phyloP scores from a whole-genome alignment of 2,329 filamentous ascomycete genomes.

The Sporothrix globosa region DNA sequence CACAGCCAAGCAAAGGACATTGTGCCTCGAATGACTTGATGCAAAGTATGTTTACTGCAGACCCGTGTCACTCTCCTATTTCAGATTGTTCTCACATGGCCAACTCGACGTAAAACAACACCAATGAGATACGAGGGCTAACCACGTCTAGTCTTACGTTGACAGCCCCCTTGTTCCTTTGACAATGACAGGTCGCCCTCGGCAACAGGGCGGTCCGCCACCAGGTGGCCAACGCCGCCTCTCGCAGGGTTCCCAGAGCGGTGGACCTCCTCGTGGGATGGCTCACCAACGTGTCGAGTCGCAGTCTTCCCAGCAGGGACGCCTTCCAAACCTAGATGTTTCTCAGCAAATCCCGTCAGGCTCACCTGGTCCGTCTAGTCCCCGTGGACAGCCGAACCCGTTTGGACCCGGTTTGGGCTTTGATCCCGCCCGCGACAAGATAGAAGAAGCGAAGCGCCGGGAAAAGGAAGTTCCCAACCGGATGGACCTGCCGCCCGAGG shows the following conservation, averaged over 20 bases:
- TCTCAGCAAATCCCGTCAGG: background rate
- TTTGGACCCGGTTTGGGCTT: constrained; percentile 44
- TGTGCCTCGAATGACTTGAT: background rate
- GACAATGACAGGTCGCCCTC: background rate
- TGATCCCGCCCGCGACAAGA: constrained; percentile 48
- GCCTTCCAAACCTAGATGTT: constrained; percentile 16
- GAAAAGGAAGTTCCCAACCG: constrained; percentile 47
- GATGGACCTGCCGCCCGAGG: constrained; percentile 62
- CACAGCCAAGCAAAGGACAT: no score
- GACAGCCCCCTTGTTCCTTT: no score
- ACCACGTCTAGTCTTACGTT: background rate
- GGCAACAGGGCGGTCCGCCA: background rate
- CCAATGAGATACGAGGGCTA: background rate
- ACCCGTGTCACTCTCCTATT: no score
- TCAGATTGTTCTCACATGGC: background rate
- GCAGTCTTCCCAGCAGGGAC: constrained; percentile 10
- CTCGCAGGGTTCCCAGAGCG: constrained; percentile 28
- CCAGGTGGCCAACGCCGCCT: constrained; percentile 23
- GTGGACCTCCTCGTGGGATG: constrained; percentile 26
- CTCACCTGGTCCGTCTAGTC: constrained; percentile 22
- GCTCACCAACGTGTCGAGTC: constrained; percentile 15
- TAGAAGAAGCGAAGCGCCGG: constrained; percentile 34
- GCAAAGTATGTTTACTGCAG: background rate
- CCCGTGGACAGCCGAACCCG: background rate
- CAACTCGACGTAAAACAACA: background rate